Evolutionary conservation across 306 rosid genomes (phyloP).

Genomic region (Rosa lucieae): DNA sequence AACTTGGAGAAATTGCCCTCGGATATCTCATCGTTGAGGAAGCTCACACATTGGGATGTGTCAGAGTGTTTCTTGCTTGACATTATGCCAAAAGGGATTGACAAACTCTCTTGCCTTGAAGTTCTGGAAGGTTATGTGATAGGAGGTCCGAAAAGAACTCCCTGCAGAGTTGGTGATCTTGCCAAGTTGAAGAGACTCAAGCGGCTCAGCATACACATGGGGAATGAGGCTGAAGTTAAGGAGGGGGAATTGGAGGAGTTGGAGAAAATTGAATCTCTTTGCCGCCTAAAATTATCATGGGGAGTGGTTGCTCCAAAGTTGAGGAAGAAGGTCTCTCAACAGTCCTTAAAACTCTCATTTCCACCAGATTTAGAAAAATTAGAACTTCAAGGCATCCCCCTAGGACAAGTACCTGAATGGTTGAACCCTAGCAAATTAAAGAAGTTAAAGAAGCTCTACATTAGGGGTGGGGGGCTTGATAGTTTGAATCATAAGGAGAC

Average conservation of each 20-base stretch:
- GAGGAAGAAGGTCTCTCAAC: background rate
- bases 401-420: constrained; percentile 4
- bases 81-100: constrained; percentile 41
- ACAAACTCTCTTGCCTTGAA: constrained; percentile 31
- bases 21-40: constrained; percentile 21
- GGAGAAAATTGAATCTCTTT: background rate
- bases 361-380: constrained; percentile 25
- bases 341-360: background rate
- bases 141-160: background rate
- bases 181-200: background rate
- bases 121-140: constrained; percentile 44
- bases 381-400: constrained; percentile 30
- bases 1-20: constrained; percentile 37
- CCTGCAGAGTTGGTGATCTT: constrained; percentile 17
- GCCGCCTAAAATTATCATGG: constrained; percentile 30
- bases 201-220: constrained; percentile 32
- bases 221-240: constrained; percentile 14
- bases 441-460: constrained; percentile 28
- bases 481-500: background rate
- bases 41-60: constrained; percentile 42
- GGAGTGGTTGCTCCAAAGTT: background rate
- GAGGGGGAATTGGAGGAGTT: background rate
- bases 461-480: constrained; percentile 34
- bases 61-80: constrained; percentile 44
- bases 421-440: constrained; percentile 9